Percentiles rank a stretch among this genome's conserved stretches.
These are phyloP conservation scores for Penicillium angulare DNA, from an alignment of 495 filamentous ascomycete species.

Conservation along the genomic window DNA sequence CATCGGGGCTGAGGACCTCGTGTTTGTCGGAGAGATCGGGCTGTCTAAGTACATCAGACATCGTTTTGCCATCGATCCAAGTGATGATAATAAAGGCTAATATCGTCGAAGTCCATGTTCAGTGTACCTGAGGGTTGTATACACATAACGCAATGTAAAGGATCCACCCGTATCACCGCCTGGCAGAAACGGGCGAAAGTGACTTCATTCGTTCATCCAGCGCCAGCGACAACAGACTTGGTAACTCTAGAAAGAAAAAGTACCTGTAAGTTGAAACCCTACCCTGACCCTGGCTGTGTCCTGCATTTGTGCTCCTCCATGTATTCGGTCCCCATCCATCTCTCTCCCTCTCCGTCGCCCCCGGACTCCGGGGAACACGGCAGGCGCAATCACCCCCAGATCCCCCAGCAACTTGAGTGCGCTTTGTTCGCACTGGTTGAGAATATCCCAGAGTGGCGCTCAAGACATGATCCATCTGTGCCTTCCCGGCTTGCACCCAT, in stretches of 20 bases:
- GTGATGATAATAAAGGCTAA: too few species aligned
- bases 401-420: conserved; percentile 21
- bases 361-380: conserved; percentile 12
- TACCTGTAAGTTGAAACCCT: conserved; percentile 20
- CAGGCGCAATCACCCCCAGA: conserved; percentile 11
- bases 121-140: too few species aligned
- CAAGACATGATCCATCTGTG: conserved; percentile 30
- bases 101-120: too few species aligned
- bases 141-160: background rate
- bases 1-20: too few species aligned
- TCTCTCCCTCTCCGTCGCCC: conserved; percentile 4
- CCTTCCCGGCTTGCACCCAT: conserved; percentile 35
- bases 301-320: background rate
- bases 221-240: conserved; percentile 14
- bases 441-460: conserved; percentile 28
- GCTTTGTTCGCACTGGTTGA: conserved; percentile 26
- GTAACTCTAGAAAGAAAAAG: conserved; percentile 17
- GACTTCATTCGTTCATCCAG: conserved; percentile 22
- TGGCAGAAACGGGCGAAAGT: conserved; percentile 23
- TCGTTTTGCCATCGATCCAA: too few species aligned
- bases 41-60: too few species aligned
- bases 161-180: conserved; percentile 7
- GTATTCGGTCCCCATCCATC: conserved; percentile 3
- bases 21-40: too few species aligned
- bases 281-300: background rate